Evolutionary conservation across 768 basidiomycete genomes (phyloP).

Genomic region (Rhodotorula toruloides): DNA sequence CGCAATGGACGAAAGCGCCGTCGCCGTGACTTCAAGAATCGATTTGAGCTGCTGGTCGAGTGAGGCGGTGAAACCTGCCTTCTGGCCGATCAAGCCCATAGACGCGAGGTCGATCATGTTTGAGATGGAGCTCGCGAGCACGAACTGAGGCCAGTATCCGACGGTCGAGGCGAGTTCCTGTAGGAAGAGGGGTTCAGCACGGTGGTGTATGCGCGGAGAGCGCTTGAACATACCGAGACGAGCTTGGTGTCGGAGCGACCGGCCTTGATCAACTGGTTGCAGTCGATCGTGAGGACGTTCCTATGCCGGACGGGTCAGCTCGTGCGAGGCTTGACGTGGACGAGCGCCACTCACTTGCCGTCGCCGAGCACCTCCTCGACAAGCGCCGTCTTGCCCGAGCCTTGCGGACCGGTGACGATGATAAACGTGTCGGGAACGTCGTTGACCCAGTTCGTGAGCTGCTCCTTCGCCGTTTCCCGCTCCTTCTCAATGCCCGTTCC

Average conservation of each 20-base stretch:
- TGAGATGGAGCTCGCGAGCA: slow-evolving; percentile 71
- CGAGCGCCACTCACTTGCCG: slow-evolving; percentile 42
- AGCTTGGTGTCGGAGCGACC: slow-evolving; percentile 42
- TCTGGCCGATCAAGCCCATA: slow-evolving; percentile 91
- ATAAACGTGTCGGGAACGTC: slow-evolving; percentile 61
- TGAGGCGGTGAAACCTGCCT: slow-evolving; percentile 78
- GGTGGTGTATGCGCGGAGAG: neutral
- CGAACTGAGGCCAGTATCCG: slow-evolving; percentile 84
- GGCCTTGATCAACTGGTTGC: slow-evolving; percentile 62
- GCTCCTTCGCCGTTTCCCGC: slow-evolving; percentile 66
- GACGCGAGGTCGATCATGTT: slow-evolving; percentile 85
- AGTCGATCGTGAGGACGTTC: slow-evolving; percentile 74
- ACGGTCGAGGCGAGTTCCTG: slow-evolving; percentile 69
- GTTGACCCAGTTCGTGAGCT: slow-evolving; percentile 64
- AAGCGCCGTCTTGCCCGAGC: slow-evolving; percentile 49
- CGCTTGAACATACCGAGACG: slow-evolving; percentile 27
- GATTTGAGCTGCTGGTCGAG: slow-evolving; percentile 72
- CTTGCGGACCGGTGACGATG: slow-evolving; percentile 49
- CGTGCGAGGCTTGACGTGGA: neutral
- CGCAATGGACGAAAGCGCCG: slow-evolving; percentile 61
- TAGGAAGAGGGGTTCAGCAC: slow-evolving; percentile 46
- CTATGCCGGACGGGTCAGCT: slow-evolving; percentile 47
- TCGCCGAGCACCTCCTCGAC: slow-evolving; percentile 46
- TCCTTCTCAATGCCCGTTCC: slow-evolving; percentile 63
- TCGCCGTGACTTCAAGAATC: slow-evolving; percentile 71